phyloP scores from a whole-genome alignment of 352 stramenopile species.

The Phytophthora ramorum region DNA sequence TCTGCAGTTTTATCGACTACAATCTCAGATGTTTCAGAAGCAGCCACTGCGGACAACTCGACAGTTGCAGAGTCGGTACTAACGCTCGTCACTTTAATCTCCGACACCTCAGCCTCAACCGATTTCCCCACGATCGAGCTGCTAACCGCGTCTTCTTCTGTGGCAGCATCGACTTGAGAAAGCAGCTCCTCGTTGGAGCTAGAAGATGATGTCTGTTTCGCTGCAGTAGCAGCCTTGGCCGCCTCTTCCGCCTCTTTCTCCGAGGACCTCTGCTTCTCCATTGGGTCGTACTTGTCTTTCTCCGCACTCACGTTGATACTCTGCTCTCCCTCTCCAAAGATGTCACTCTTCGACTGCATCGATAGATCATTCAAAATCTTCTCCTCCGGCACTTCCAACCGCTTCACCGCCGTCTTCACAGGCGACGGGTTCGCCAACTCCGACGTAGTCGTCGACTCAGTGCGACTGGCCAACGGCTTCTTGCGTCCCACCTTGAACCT shows the following conservation, averaged over 20 bases:
- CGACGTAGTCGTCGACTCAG: conserved; percentile 34
- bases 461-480: conserved; percentile 36
- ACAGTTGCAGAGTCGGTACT: background rate
- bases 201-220: conserved; percentile 12
- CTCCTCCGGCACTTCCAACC: conserved; percentile 41
- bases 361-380: conserved; percentile 28
- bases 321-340: conserved; percentile 29
- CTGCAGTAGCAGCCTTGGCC: background rate
- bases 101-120: conserved; percentile 4
- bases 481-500: conserved; percentile 46
- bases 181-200: conserved; percentile 17
- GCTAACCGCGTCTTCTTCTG: background rate
- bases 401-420: conserved; percentile 28
- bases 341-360: conserved; percentile 31
- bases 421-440: conserved; percentile 28
- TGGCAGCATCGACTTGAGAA: background rate
- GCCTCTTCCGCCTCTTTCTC: conserved; percentile 27
- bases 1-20: background rate
- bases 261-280: conserved; percentile 25
- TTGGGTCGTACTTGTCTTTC: conserved; percentile 38
- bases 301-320: conserved; percentile 48
- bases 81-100: background rate
- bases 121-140: conserved; percentile 1
- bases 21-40: background rate
- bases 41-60: background rate